A percentile compares a stretch with the other conserved stretches of the same genome.
Evolutionary conservation across 2,329 filamentous ascomycete species (phyloP).

Genomic region (Domatiomyces catenatus): DNA sequence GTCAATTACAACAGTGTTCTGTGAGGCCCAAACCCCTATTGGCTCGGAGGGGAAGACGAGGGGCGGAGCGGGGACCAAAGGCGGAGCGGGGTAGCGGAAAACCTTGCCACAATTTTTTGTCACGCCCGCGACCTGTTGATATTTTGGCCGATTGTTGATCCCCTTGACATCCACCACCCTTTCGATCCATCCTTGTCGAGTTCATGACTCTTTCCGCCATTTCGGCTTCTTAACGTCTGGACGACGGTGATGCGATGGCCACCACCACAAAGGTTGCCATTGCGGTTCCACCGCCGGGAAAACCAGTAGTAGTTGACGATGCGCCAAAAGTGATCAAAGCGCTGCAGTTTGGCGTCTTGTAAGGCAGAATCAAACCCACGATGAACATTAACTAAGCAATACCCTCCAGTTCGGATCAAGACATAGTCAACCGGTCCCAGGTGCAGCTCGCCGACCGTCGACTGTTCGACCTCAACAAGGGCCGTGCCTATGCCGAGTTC

Average conservation of each 20-base stretch:
- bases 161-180: not conserved
- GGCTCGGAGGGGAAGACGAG: not conserved
- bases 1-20: not conserved
- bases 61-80: no score
- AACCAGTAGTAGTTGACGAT: constrained; percentile 80
- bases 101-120: not conserved
- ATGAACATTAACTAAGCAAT: constrained; percentile 1
- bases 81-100: not conserved
- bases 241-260: not conserved
- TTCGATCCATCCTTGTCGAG: not conserved
- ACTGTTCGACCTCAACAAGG: constrained; percentile 77
- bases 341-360: constrained; percentile 89
- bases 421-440: constrained; percentile 89
- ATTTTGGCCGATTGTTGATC: not conserved
- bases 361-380: constrained; percentile 19
- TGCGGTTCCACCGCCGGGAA: constrained; percentile 23
- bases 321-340: constrained; percentile 83
- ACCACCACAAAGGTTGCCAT: not conserved
- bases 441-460: constrained; percentile 87
- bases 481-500: constrained; percentile 59
- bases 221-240: not conserved
- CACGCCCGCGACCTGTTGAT: not conserved
- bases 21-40: not conserved
- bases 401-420: constrained; percentile 57
- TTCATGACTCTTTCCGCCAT: not conserved